Percentiles rank a stretch among this genome's conserved stretches.
These are phyloP conservation scores for Colletotrichum sidae DNA, from an alignment of 2,329 filamentous ascomycete species.

Conservation along the genomic window DNA sequence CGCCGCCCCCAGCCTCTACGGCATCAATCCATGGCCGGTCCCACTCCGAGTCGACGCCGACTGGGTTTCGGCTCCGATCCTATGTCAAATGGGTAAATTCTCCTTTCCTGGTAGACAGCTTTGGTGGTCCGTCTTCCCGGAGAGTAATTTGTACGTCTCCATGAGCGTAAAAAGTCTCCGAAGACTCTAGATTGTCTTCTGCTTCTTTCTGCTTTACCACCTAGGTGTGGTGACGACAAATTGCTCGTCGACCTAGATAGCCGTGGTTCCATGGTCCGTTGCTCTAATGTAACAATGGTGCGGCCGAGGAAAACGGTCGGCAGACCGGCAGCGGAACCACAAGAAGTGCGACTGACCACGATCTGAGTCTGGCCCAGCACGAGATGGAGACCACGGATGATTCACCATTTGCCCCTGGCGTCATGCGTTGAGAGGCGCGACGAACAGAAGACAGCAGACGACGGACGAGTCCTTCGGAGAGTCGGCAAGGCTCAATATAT, in stretches of 20 bases:
- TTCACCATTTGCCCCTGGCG: constrained; percentile 9
- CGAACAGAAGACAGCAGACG: too few relatives aligned
- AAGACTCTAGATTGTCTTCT: not conserved
- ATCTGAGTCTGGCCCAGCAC: too few relatives aligned
- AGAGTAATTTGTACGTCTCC: not conserved
- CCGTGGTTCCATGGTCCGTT: too few relatives aligned
- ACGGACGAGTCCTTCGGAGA: not conserved
- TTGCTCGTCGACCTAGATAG: too few relatives aligned
- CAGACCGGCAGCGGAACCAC: too few relatives aligned
- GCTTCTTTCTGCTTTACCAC: not conserved
- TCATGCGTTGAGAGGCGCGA: constrained; percentile 11
- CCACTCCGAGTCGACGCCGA: constrained; percentile 17
- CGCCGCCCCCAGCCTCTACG: constrained; percentile 10
- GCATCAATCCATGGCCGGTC: not conserved
- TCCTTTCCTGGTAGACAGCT: constrained; percentile 6
- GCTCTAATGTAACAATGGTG: too few relatives aligned
- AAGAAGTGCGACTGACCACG: too few relatives aligned
- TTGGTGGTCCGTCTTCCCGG: constrained; percentile 7
- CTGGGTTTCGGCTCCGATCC: not conserved
- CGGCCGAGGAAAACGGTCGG: too few relatives aligned
- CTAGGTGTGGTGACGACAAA: not conserved
- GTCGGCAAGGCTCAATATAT: constrained; percentile 31
- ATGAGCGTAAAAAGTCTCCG: too few relatives aligned
- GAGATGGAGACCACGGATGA: too few relatives aligned
- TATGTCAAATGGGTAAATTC: not conserved